Evolutionary conservation across 2,329 filamentous ascomycete species (phyloP), one percentile per base, ranked within the genome.

Genomic region (Cordyceps cicadae): DNA sequence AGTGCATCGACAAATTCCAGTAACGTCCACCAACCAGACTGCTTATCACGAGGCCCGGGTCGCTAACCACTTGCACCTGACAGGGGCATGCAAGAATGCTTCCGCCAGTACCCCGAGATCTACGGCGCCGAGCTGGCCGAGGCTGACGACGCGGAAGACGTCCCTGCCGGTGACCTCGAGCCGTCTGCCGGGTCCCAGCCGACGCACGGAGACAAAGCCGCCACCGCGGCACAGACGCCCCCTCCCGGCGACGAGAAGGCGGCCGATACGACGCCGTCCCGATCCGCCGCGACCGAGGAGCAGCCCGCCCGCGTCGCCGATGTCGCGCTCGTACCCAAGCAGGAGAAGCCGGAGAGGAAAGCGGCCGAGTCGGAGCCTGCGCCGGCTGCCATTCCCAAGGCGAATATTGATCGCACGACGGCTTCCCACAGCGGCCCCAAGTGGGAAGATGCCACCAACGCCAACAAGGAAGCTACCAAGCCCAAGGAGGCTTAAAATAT

Each of bases 1-100:
- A 97, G 72, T 97, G 92, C 77, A 94, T 97, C 70, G 92, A 96
- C 32, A 96, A 94, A 78, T 97, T 97, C 82, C 92, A 96, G 91
- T 94, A n/a, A n/a, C n/a, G n/a, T n/a, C n/a, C n/a, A n/a, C n/a
- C n/a, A n/a, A n/a, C n/a, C n/a, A n/a, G n/a, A n/a, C n/a, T n/a
- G n/a, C n/a, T n/a, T n/a, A n/a, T n/a, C n/a, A n/a, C n/a, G n/a
- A n/a, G n/a, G n/a, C n/a, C n/a, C n/a, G 5, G n/a, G 1, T 14
- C 60, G 41, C 63, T 73, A 69, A 79, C 62, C 45, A 65, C 58
- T 59, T n/a, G 19, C 59, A 24, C 62, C 39, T 46, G 17, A 68
- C 67, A 96, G 92, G 81, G 86, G 82, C 68, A 99, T 99, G 94
- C 94, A 97, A 79, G 88, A 93, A 69, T 99, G 94, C 80, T 99